Evolutionary conservation across 1,139 yeast genomes (phyloP), one percentile per base, ranked within the genome.

Genomic region (Neolecta irregularis): DNA sequence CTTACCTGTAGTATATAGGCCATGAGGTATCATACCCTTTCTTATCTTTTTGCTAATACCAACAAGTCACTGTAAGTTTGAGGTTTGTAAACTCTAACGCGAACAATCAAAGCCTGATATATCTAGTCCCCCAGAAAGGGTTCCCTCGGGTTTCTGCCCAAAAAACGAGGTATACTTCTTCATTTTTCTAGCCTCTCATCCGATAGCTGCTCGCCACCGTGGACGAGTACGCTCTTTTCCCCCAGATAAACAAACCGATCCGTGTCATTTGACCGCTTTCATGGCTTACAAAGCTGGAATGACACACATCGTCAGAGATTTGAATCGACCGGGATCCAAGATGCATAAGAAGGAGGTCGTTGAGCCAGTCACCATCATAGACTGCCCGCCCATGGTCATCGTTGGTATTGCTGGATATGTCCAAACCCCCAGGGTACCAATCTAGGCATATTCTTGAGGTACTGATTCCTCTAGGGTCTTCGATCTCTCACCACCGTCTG

Each of bases 321-420:
- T 88, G 64, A 96, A 88, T 83, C 81, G 96, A 73, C 98, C 98
- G 69, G 98, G 98, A 64, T 88, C 98, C 64, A 88, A 88, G 77
- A 83, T 85, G 95, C 95, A 88, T 94, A 88, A 88, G 91, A 88
- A 96, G 71, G 98, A 88, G 73, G 74, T 88, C 57, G 98, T 88
- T 53, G 98, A 88, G 74, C 96, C 98, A 58, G 94, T 91, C 64
- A 74, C 98, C 57, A 93, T 88, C 60, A 93, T 88, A 57, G 98
- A 88, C 74, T 79, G 98, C 60, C 98, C 98, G 64, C 94, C 94
- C 64, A 67, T 88, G 60, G 96, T 88, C 61, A 76, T 88, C 63
- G 95, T 88, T 56, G 98, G 98, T 80, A 94, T 83, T 65, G 98
- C 88, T 61, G 98, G 98, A 68, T 88, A 88, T 88, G 91, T 88